Base-by-base conservation (phyloP, 176 grass and related monocot species). In the Calamus simplicifolius region DNA sequence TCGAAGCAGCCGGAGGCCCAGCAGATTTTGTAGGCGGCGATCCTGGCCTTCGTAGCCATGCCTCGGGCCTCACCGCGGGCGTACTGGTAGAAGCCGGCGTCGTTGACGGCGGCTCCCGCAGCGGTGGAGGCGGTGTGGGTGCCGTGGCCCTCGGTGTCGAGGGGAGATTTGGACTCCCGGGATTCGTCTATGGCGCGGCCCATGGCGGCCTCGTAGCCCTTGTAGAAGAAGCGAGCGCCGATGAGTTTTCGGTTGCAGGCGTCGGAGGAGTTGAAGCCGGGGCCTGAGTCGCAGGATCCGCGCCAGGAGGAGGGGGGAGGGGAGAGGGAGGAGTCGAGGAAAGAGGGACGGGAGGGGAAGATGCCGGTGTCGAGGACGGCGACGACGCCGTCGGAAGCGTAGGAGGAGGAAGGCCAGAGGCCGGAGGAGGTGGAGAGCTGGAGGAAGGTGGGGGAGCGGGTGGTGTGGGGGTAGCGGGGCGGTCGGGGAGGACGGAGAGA, bases 1-100 rank as follows among this genome's bases (percentile, higher is more conserved):
- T 95, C 90, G 14, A 59, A 78, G 79, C 90, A 95, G 15, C 85
- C 90, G 17, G 62, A 49, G 12, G 25, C 23, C 89, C 89, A 89
- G 72, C 85, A 95, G 79, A 95, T 95, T 80, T 95, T 95, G 85
- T 95, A 95, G 16, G 82, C 85, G 0, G 85, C 89, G 28, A 95
- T 55, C 71, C 48, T 85, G 61, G 89, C 85, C 19, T 51, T 50
- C 18, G 85, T 72, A 25, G 85, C 76, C 73, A 95, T 89, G n/a
- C 85, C 89, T 6, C 66, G 69, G 15, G 89, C 89, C 61, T 66
- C 61, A 4, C 89, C 84, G 6, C 68, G 52, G 1, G 81, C 84
- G 71, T 94, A 94, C 12, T 85, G 3, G 68, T 59, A 94, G 25
- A 82, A 74, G 2, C 81, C 82, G 0, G 78, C 75, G 15, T 50